Percentiles rank a stretch among this genome's conserved stretches.
Conservation (phyloP, 2,329 filamentous ascomycete genomes). For the Bipolaris bicolor region DNA sequence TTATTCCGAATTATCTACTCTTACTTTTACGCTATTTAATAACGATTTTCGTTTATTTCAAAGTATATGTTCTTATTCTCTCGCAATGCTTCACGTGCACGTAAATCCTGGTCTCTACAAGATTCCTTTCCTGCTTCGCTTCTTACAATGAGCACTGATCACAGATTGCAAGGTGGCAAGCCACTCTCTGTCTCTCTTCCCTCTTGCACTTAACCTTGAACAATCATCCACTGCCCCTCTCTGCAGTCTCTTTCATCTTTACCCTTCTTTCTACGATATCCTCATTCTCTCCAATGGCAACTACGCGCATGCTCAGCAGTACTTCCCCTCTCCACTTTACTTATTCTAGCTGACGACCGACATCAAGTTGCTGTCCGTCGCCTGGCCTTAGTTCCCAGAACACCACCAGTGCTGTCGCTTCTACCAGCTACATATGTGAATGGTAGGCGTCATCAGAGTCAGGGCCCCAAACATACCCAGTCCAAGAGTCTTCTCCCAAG, state of each 20-base stretch:
- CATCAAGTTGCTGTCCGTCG: neutral
- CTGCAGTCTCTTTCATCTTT: neutral
- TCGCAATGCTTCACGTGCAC: too few species aligned
- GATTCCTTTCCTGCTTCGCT: too few species aligned
- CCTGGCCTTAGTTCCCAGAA: neutral
- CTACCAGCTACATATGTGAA: neutral
- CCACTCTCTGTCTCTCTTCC: too few species aligned
- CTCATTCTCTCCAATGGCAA: neutral
- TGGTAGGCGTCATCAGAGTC: neutral
- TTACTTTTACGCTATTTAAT: too few species aligned
- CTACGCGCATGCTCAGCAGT: neutral
- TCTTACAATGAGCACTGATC: too few species aligned
- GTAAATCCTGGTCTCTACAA: too few species aligned
- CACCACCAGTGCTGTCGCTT: neutral
- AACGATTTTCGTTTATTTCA: too few species aligned
- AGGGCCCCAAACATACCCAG: neutral
- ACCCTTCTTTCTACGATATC: neutral
- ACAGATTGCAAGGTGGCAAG: too few species aligned
- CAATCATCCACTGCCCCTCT: too few species aligned
- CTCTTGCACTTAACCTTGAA: too few species aligned
- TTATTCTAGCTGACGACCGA: neutral
- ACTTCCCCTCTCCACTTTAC: neutral
- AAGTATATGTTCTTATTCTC: too few species aligned
- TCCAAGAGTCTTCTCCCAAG: neutral
- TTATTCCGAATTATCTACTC: too few species aligned